Conservation (phyloP, 345 rosid species). For the Turritis glabra region DNA sequence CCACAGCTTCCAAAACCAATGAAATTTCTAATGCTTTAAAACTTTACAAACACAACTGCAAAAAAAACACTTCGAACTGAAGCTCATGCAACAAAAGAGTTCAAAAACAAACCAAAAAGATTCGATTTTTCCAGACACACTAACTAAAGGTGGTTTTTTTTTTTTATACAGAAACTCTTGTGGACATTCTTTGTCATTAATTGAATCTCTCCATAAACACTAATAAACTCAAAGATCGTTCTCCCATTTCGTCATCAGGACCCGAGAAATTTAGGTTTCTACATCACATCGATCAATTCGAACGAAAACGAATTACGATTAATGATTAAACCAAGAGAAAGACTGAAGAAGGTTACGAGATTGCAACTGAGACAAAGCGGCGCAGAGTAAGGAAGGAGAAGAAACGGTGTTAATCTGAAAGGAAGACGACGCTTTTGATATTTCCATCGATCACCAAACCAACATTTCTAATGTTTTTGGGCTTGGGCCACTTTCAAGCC, state of each 20-base stretch:
- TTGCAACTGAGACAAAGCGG: background rate
- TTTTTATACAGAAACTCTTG: background rate
- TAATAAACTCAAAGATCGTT: background rate
- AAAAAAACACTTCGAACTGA: too few species aligned
- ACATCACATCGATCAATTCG: background rate
- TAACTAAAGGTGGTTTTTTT: background rate
- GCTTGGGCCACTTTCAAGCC: conserved; percentile 17
- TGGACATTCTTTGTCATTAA: background rate
- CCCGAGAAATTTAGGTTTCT: background rate
- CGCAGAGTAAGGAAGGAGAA: background rate
- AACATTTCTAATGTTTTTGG: background rate
- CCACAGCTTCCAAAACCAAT: background rate
- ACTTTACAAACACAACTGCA: background rate
- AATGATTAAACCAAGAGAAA: background rate
- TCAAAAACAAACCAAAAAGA: background rate
- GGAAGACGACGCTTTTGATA: background rate
- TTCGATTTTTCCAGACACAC: background rate
- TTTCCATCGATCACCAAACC: background rate
- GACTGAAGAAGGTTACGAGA: conserved; percentile 14
- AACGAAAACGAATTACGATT: background rate
- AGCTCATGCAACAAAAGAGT: background rate
- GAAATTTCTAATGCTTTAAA: background rate
- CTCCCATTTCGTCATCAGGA: background rate
- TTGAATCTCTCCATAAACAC: background rate
- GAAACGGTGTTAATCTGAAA: too few species aligned